Evolutionary conservation across 345 rosid species (phyloP).

Genomic region (Populus pruinosa): DNA sequence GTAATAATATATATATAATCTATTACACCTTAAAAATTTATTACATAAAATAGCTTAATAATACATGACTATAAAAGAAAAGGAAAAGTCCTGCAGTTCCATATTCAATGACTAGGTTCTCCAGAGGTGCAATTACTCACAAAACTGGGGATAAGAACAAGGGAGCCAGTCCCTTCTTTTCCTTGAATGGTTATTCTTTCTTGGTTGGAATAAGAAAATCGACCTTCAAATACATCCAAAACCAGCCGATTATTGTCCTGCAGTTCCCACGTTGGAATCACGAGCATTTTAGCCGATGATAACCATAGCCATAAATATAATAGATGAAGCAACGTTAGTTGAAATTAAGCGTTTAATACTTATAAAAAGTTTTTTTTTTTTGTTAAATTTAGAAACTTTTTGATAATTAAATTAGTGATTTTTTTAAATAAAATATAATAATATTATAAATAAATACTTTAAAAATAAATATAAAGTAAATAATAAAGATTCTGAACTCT

Average conservation of each 20-base stretch:
- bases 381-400: too few relatives aligned
- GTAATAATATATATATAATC: too few relatives aligned
- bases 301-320: too few relatives aligned
- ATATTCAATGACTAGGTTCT: not conserved
- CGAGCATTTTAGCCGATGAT: not conserved
- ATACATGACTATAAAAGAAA: not conserved
- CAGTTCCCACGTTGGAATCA: slow-evolving; percentile 32
- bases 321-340: not conserved
- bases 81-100: not conserved
- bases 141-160: not conserved
- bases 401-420: accelerated
- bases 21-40: not conserved
- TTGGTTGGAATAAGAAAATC: too few relatives aligned
- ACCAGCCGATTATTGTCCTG: slow-evolving; percentile 23
- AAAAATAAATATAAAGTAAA: too few relatives aligned
- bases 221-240: slow-evolving; percentile 25
- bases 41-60: not conserved
- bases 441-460: too few relatives aligned
- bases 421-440: too few relatives aligned
- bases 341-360: not conserved
- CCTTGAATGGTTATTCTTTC: not conserved
- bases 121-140: slow-evolving; percentile 1
- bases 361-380: too few relatives aligned
- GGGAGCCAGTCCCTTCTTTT: too few relatives aligned
- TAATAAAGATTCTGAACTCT: too few relatives aligned